Base-by-base conservation (phyloP, 2,329 filamentous ascomycete species). In the Aspergillus unguis region DNA sequence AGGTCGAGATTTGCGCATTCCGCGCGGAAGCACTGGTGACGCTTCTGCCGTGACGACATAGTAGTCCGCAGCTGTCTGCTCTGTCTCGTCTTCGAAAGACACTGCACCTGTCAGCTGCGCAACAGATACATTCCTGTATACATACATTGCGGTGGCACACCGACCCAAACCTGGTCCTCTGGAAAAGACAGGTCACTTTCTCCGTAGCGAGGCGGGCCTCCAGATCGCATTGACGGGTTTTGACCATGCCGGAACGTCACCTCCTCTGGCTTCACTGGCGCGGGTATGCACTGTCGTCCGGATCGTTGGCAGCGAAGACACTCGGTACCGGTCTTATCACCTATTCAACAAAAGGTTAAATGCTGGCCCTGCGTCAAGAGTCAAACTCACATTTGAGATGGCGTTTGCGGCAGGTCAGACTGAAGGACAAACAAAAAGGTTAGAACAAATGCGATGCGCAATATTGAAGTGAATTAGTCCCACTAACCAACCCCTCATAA, bases 401-500 rank as follows among this genome's bases (percentile, higher is more conserved):
- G 64, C 67, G 67, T 62, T 68, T 61, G 59, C 67, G 67, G 62
- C 67, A 70, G 26, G 67, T 70, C 55, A 70, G 67, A 62, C 67
- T 70, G 32, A 17, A 44, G 25, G 32, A 28, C 35, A 11, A 29
- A 38, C 46, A 41, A 27, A 10, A 27, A 10, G 23, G 43, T 41
- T 37, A 45, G 41, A 44, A n/a, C 36, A 36, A 51, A 50, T 17
- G 35, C n/a, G 23, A 27, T 10, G 38, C 7, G 32, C 17, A 17
- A 38, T 6, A 33, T 40, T 17, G 45, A 48, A 28, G 45, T 38
- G 9, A 35, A 40, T 17, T 9, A 29, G 32, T 38, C 35, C 33
- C 3, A 69, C 67, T 67, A 33, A 70, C 67, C 67, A 70, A 65
- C 67, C 67, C 66, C 67, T 70, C 67, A 69, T 70, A 58, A 70